Conservation (phyloP, 208 protist species). For the Lotmaria passim region DNA sequence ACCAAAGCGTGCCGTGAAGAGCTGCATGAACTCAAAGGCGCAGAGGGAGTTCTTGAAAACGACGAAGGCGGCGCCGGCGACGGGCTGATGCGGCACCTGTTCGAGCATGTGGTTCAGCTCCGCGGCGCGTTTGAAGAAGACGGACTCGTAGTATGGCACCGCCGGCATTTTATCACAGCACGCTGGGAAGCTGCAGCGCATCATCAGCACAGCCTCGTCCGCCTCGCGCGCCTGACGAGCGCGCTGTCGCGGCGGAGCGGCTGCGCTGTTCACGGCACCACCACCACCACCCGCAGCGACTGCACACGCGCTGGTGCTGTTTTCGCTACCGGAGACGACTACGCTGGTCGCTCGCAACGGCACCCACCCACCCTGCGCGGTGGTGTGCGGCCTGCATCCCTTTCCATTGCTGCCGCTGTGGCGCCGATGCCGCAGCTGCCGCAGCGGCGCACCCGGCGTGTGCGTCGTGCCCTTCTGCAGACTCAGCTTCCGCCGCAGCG, state of each 20-base stretch:
- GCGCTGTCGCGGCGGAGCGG: neutral
- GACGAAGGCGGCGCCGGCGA: slow-evolving; percentile 63
- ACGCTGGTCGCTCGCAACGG: slow-evolving; percentile 18
- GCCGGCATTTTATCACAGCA: slow-evolving; percentile 60
- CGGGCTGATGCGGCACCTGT: slow-evolving; percentile 40
- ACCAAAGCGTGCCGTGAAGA: slow-evolving; percentile 61
- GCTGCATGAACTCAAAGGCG: slow-evolving; percentile 78
- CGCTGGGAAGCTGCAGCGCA: slow-evolving; percentile 29
- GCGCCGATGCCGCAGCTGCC: neutral
- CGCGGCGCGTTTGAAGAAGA: slow-evolving; percentile 39
- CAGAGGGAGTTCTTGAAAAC: slow-evolving; percentile 66
- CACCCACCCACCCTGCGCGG: neutral
- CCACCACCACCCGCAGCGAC: neutral
- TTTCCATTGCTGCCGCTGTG: neutral
- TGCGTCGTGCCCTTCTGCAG: slow-evolving; percentile 1
- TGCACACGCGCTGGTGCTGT: neutral
- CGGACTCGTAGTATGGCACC: slow-evolving; percentile 53
- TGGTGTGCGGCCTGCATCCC: slow-evolving; percentile 1
- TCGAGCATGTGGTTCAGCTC: slow-evolving; percentile 58
- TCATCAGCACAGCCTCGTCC: slow-evolving; percentile 31
- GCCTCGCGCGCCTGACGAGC: neutral
- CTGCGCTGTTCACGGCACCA: neutral
- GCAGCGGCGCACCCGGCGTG: slow-evolving; percentile 9
- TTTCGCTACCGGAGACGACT: slow-evolving; percentile 3
- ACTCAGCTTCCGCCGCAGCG: slow-evolving; percentile 34